A percentile compares a stretch with the other conserved stretches of the same genome.
phyloP scores from a whole-genome alignment of 495 filamentous ascomycete genomes.

The Podospora australis region DNA sequence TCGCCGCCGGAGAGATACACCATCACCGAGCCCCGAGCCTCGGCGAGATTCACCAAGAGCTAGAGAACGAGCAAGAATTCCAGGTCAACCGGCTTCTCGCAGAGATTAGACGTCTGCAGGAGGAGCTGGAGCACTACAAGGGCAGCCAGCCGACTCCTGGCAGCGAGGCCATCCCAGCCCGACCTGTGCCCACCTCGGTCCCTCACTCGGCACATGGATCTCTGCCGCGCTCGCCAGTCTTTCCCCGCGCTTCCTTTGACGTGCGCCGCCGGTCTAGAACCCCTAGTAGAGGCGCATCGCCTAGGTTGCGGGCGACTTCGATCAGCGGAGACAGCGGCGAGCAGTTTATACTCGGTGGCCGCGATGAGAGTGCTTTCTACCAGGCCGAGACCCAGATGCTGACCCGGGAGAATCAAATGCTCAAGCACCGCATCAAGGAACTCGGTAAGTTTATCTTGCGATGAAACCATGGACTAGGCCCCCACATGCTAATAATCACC shows the following conservation, averaged over 20 bases:
- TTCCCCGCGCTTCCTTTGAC: conserved; percentile 52
- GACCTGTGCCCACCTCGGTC: conserved; percentile 25
- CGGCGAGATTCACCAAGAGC: conserved; percentile 91
- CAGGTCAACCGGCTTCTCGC: conserved; percentile 90
- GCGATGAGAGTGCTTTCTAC: conserved; percentile 82
- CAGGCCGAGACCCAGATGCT: conserved; percentile 88
- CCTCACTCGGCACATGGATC: conserved; percentile 31
- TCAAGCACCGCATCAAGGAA: conserved; percentile 77
- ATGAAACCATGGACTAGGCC: not conserved
- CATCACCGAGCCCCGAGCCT: conserved; percentile 67
- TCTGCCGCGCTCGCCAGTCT: conserved; percentile 47
- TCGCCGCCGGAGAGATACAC: conserved; percentile 50
- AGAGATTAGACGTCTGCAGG: conserved; percentile 83
- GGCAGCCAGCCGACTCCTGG: conserved; percentile 43
- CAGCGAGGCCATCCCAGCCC: conserved; percentile 62
- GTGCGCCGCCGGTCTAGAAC: conserved; percentile 50
- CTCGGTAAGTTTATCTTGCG: conserved; percentile 49
- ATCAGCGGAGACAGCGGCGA: conserved; percentile 48
- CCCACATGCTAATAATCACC: conserved; percentile 3
- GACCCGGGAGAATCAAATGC: conserved; percentile 87
- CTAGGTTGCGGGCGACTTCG: conserved; percentile 47
- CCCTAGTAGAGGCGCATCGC: conserved; percentile 50
- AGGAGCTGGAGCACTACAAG: conserved; percentile 60
- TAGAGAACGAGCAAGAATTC: conserved; percentile 91
- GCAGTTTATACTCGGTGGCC: conserved; percentile 37